phyloP scores from a whole-genome alignment of 2,329 filamentous ascomycete species.

The Zymoseptoria pseudotritici region DNA sequence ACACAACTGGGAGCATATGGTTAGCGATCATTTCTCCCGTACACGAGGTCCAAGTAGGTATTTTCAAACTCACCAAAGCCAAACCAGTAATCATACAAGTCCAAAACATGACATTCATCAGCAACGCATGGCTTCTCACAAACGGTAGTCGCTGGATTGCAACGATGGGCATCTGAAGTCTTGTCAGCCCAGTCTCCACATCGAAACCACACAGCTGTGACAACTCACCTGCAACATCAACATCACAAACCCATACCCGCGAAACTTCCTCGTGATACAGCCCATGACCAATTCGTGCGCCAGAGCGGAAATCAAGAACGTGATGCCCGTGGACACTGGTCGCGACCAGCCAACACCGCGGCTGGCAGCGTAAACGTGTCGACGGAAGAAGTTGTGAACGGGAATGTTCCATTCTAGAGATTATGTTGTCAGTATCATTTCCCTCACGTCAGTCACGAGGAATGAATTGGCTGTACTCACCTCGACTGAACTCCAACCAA shows the following conservation, averaged over 20 bases:
- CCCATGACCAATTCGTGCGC: slow-evolving; percentile 96
- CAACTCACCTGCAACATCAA: slow-evolving; percentile 63
- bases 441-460: not conserved
- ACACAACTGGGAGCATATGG: slow-evolving; percentile 42
- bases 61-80: slow-evolving; percentile 25
- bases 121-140: slow-evolving; percentile 64
- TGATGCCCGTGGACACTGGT: slow-evolving; percentile 73
- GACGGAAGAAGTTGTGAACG: slow-evolving; percentile 87
- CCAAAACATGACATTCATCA: slow-evolving; percentile 50
- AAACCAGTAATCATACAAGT: slow-evolving; percentile 31
- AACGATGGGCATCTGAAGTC: slow-evolving; percentile 84
- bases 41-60: too few species aligned
- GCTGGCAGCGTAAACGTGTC: slow-evolving; percentile 86
- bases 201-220: not conserved
- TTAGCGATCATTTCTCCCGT: slow-evolving; percentile 11
- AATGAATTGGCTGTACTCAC: not conserved
- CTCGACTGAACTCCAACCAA: slow-evolving; percentile 75
- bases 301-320: slow-evolving; percentile 81
- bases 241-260: slow-evolving; percentile 86
- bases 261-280: slow-evolving; percentile 92
- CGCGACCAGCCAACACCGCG: slow-evolving; percentile 64
- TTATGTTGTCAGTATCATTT: not conserved
- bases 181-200: not conserved
- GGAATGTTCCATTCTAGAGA: slow-evolving; percentile 96
- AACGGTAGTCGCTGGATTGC: slow-evolving; percentile 74